A percentile compares a stretch with the other conserved stretches of the same genome.
Evolutionary conservation across 1,284 basidiomycete species (phyloP).

Genomic region (Thelephora terrestris): DNA sequence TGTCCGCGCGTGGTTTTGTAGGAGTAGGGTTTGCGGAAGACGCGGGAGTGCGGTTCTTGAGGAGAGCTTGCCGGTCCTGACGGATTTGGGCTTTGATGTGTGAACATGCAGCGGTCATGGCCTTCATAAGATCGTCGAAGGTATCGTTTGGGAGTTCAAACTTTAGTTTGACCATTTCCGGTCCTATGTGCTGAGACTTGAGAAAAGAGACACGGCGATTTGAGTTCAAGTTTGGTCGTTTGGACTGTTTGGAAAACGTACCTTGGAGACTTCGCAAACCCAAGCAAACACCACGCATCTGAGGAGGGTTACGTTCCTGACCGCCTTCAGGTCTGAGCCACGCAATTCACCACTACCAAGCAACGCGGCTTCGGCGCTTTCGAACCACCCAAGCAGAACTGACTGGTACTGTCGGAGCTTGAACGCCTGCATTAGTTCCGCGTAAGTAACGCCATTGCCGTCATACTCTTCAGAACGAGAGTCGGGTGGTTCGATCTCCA

Average conservation of each 20-base stretch:
- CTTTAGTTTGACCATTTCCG: not conserved
- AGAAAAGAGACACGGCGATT: not conserved
- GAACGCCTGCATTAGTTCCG: not conserved
- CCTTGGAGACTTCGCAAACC: not conserved
- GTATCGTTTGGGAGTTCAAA: not conserved
- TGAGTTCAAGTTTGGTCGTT: not conserved
- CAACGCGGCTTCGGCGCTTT: not conserved
- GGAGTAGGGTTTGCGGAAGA: not conserved
- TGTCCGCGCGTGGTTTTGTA: not conserved
- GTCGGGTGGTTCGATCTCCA: conserved; percentile 1
- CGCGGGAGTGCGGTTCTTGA: not conserved
- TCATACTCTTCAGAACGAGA: not conserved
- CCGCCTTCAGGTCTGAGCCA: not conserved
- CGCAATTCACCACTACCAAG: not conserved
- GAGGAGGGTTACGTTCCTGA: not conserved
- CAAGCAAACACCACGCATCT: not conserved
- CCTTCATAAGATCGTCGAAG: not conserved
- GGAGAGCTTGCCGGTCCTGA: not conserved
- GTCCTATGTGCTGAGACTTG: not conserved
- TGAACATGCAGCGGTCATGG: not conserved
- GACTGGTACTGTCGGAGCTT: not conserved
- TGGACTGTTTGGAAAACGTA: not conserved
- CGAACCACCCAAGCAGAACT: not conserved
- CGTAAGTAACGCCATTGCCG: not conserved
- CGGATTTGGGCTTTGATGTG: not conserved